Evolutionary conservation across 768 basidiomycete genomes (phyloP).

Genomic region (Psilocybe tampanensis): DNA sequence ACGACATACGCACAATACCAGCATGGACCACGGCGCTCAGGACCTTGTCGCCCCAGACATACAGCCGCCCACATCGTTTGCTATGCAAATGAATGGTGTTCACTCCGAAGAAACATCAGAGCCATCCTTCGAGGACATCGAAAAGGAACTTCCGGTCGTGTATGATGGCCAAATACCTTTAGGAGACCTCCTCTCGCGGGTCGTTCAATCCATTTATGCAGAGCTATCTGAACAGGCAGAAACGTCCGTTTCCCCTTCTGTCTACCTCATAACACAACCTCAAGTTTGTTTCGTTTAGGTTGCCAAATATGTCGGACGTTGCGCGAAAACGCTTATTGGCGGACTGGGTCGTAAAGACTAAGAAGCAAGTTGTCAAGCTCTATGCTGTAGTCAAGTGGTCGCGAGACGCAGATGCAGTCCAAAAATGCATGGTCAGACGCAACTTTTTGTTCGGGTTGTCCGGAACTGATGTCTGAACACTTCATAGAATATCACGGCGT

Average conservation of each 20-base stretch:
- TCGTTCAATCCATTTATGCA: constrained; percentile 79
- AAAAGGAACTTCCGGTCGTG: constrained; percentile 74
- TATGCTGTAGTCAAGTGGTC: constrained; percentile 90
- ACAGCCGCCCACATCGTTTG: constrained; percentile 8
- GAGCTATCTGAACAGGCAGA: constrained; percentile 84
- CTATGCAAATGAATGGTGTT: constrained; percentile 25
- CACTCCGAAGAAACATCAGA: constrained; percentile 30
- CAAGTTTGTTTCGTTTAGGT: constrained; percentile 34
- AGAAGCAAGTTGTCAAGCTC: constrained; percentile 88
- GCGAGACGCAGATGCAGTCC: constrained; percentile 78
- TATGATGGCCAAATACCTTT: constrained; percentile 74
- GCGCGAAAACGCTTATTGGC: constrained; percentile 81
- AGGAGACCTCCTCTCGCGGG: constrained; percentile 73
- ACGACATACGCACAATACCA: neutral
- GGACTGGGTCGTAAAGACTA: constrained; percentile 89
- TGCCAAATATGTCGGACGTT: constrained; percentile 82
- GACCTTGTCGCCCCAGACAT: constrained; percentile 12
- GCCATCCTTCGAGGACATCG: constrained; percentile 56
- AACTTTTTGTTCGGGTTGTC: neutral
- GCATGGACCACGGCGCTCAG: constrained; percentile 2
- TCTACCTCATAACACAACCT: neutral
- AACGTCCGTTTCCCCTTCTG: constrained; percentile 58
- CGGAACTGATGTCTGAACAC: neutral
- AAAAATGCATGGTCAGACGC: constrained; percentile 77
- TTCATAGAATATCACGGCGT: constrained; percentile 79